Percentiles rank a stretch among this genome's conserved stretches.
Conservation (phyloP, 169 alveolate species). For the Cryptosporidium tyzzeri region DNA sequence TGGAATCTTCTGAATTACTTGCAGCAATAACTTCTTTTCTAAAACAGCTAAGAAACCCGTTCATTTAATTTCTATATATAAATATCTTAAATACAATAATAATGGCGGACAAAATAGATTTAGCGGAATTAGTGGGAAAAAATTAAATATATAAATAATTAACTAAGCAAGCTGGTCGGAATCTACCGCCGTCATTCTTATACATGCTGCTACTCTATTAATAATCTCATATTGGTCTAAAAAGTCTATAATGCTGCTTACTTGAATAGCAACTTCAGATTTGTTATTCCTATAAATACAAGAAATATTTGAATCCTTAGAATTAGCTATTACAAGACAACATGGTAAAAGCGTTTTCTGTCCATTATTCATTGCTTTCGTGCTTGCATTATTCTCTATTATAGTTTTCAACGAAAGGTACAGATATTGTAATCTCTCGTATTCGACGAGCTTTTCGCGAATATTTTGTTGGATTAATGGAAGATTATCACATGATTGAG, state of each 20-base stretch:
- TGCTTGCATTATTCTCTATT: conserved; percentile 38
- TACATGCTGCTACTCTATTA: conserved; percentile 69
- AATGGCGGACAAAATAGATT: conserved; percentile 14
- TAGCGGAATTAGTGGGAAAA: conserved; percentile 15
- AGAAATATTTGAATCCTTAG: conserved; percentile 63
- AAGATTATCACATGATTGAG: conserved; percentile 34
- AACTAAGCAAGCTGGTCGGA: not conserved
- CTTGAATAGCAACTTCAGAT: conserved; percentile 59
- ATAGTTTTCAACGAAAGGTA: conserved; percentile 52
- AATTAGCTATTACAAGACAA: conserved; percentile 58
- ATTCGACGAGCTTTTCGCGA: conserved; percentile 55
- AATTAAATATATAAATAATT: not conserved
- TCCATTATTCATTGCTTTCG: not conserved
- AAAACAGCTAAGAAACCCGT: conserved; percentile 6
- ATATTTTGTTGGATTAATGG: conserved; percentile 56
- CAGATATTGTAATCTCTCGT: conserved; percentile 55
- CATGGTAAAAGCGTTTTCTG: conserved; percentile 37
- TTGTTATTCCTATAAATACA: conserved; percentile 54
- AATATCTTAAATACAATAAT: not conserved
- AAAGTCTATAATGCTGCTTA: conserved; percentile 57
- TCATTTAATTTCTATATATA: not conserved
- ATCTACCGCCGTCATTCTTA: conserved; percentile 10
- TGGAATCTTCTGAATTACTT: conserved; percentile 6
- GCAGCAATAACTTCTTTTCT: conserved; percentile 6
- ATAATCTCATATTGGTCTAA: conserved; percentile 58